Base-by-base conservation (phyloP, 2,329 filamentous ascomycete genomes). In the Trichoderma koningii region DNA sequence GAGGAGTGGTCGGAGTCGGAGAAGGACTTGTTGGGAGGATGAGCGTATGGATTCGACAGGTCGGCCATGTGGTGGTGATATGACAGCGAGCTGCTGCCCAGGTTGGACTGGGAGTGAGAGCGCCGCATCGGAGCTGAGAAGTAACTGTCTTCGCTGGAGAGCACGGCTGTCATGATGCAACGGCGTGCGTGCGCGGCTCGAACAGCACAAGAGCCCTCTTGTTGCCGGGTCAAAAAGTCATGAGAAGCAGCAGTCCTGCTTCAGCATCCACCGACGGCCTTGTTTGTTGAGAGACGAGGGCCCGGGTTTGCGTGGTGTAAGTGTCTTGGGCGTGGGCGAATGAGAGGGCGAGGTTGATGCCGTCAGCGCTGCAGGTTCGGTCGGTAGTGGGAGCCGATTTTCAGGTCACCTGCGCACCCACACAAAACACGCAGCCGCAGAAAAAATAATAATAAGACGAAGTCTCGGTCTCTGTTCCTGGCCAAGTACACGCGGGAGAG, bases 31-130 rank as follows among this genome's bases (percentile, higher is more conserved):
- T 80, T 75, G 3, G 77, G 73, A 21, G 80, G 71, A 23, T 76
- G 75, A 1, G 59, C 59, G 69, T 82, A 84, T n/a, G 79, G 70
- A 61, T 84, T 80, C 71, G 76, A 77, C 66, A 84, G 76, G 53
- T 78, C 78, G 51, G 80, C 71, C 19, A 84, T 30, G 44, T 64
- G 80, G 44, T 64, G 80, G 10, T 78, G 78, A 65, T 82, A 72
- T 4, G 77, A 73, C 30, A 77, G 75, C 26, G 77, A 76, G 60
- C 76, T 77, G 9, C 81, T 76, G 66, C 78, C 74, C 63, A 88
- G 86, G 69, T 83, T 85, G 57, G 82, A 80, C 69, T 87, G 84
- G 3, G 86, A 88, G 68, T 87, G 84, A 14, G 86, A 87, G 66
- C 86, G 83, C 68, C 82, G 83, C 70, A 88, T 74, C 26, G 80